Evolutionary conservation across 2,329 filamentous ascomycete species (phyloP), one percentile per base, ranked within the genome.

Genomic region (Drechslerella dactyloides): DNA sequence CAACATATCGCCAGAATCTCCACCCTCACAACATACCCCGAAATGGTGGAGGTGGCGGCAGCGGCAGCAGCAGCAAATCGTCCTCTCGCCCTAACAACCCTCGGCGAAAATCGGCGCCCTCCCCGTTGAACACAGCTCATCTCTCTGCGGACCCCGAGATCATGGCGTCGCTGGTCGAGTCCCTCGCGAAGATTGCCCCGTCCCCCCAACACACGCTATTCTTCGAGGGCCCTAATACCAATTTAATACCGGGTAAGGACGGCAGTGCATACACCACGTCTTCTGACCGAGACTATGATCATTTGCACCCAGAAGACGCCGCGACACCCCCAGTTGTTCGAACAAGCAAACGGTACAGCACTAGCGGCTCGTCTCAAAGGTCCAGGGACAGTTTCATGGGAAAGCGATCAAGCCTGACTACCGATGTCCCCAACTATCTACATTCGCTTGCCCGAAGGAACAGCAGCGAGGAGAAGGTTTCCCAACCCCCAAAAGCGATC

Each of bases 341-440:
- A 74, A 96, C 93, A 33, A 86, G 91, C 33, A 93, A 93, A 79
- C 89, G 88, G 6, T 90, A 90, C 0, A 91, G 89, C 56, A 80
- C 90, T 57, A 53, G 73, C 69, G 53, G 63, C n/a, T 57, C 64
- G 37, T 61, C 70, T 58, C 11, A 73, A 60, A 50, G 58, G 42
- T 27, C 75, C 72, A 52, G 70, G 73, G 51, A 74, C 73, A 53
- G 72, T 66, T 40, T 74, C 72, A 46, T 74, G 74, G 60, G 58
- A 27, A 68, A 76, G 75, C 50, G 75, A 75, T 60, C 70, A 61
- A 56, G 76, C 74, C 51, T 61, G 21, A 61, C 68, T 10, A 73
- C 68, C 24, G 75, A 77, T 70, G 76, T 77, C 37, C 76, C 76
- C 30, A 74, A 70, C 51, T 77, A 77, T 74, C 74, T 77, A 27